phyloP scores from a whole-genome alignment of 164 flowering plant genomes.

The Malania oleifera region DNA sequence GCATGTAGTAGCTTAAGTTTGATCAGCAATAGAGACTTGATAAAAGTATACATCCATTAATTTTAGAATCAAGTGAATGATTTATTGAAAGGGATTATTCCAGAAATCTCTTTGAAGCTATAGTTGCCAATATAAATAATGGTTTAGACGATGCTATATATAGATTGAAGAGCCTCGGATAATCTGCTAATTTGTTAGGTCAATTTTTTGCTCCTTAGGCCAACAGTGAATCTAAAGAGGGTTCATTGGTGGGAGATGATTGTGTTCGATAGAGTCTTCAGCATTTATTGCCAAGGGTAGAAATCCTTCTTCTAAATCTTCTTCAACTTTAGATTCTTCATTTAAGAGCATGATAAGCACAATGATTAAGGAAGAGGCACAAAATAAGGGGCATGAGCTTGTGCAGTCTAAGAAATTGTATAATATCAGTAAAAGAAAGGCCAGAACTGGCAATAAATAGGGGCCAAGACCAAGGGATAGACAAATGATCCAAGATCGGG shows the following conservation, averaged over 20 bases:
- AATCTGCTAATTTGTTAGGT: slow-evolving; percentile 21
- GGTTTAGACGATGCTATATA: slow-evolving; percentile 24
- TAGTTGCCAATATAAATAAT: slow-evolving; percentile 24
- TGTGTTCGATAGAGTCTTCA: slow-evolving; percentile 22
- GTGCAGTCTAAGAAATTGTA: slow-evolving; percentile 27
- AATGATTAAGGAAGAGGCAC: slow-evolving; percentile 28
- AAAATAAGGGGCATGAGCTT: slow-evolving; percentile 14
- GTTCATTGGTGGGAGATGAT: slow-evolving; percentile 15
- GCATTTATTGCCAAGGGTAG: slow-evolving; percentile 7
- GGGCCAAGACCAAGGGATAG: slow-evolving; percentile 85
- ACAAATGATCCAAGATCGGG: slow-evolving; percentile 88
- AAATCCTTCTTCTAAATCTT: slow-evolving; percentile 12
- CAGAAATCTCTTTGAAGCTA: slow-evolving; percentile 46
- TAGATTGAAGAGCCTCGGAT: slow-evolving; percentile 15
- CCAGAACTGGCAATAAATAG: slow-evolving; percentile 30
- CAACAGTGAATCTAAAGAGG: slow-evolving; percentile 15
- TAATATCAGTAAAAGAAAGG: slow-evolving; percentile 33
- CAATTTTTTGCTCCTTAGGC: slow-evolving; percentile 16
- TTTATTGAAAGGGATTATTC: slow-evolving; percentile 17
- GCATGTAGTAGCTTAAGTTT: slow-evolving; percentile 16
- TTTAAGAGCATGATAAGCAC: slow-evolving; percentile 25
- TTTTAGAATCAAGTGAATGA: slow-evolving; percentile 20
- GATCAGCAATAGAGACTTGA: slow-evolving; percentile 12
- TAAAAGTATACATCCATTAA: slow-evolving; percentile 16
- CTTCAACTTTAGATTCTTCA: slow-evolving; percentile 31